Conservation (phyloP, 306 rosid genomes). For the Fragaria ananassa region DNA sequence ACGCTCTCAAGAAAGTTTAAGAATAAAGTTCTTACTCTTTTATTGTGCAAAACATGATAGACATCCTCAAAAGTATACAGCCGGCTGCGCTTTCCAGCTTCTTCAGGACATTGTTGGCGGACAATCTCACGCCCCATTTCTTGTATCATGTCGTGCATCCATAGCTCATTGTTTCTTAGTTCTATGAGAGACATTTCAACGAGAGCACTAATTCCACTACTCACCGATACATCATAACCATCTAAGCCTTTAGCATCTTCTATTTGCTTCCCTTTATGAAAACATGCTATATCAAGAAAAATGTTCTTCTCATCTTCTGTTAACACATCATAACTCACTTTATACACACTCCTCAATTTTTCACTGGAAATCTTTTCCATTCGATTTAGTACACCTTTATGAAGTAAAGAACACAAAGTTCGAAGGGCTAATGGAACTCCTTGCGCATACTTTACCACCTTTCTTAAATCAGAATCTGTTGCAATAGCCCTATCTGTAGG, state of each 20-base stretch:
- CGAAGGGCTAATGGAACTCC: neutral
- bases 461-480: neutral
- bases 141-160: conserved; percentile 38
- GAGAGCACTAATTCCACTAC: conserved; percentile 29
- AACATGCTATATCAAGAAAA: neutral
- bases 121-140: conserved; percentile 34
- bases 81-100: neutral
- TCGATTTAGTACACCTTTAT: neutral
- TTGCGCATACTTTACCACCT: neutral
- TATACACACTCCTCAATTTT: neutral
- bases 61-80: neutral
- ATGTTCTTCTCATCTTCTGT: neutral
- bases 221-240: conserved; percentile 3
- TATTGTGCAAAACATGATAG: neutral
- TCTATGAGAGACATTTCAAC: conserved; percentile 38
- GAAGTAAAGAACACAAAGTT: neutral
- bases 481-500: too few species aligned
- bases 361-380: neutral
- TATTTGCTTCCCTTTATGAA: neutral
- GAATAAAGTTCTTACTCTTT: neutral
- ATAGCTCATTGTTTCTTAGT: neutral
- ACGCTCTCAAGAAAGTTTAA: neutral
- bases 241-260: neutral
- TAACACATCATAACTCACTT: neutral
- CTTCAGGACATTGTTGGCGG: neutral